Base-by-base conservation (phyloP, 805 yeast species). In the Starmerella scarabaei region DNA sequence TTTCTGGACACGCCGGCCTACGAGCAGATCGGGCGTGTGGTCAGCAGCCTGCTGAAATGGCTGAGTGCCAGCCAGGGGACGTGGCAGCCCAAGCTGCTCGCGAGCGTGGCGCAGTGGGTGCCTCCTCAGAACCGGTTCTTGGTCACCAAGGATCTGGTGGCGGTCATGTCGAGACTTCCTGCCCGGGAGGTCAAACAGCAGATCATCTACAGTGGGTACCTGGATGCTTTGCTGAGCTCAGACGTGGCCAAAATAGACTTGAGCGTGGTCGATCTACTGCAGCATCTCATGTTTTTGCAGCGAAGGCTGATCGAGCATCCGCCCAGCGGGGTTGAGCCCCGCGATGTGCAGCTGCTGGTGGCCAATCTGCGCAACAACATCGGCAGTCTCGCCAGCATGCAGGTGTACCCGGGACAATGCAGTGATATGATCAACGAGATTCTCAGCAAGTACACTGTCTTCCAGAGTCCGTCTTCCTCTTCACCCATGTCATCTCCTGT, bases 171-270 rank as follows among this genome's bases (percentile, higher is more conserved):
- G 21, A 42, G 61, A 42, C 47, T 58, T 21, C 38, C 40, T 3
- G 16, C 38, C 12, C 36, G 26, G 35, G 45, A 29, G 35, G 54
- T 21, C 45, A 45, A 48, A 12, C 30, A 27, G 18, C 31, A 37
- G 44, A 21, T 26, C 11, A 16, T 26, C n/a, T 42, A 44, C 37
- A 21, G 44, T 8, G 41, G 50, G 17, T 41, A 44, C 27, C 53
- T 48, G 20, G 26, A 37, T 11, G 38, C 40, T 3, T 38, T 47
- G 36, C 41, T 49, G 8, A 15, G 34, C 18, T 37, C 47, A 0
- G 76, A 77, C 30, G 83, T 83, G 31, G 83, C 80, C 56, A 73
- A 88, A 68, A 78, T 85, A 45, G 96, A 96, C 0, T 63, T 91
- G 33, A 80, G 94, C 9, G 80, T 85, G 5, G 66, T 84, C 29